phyloP scores from a whole-genome alignment of 768 basidiomycete genomes.

The Serendipita sp. region DNA sequence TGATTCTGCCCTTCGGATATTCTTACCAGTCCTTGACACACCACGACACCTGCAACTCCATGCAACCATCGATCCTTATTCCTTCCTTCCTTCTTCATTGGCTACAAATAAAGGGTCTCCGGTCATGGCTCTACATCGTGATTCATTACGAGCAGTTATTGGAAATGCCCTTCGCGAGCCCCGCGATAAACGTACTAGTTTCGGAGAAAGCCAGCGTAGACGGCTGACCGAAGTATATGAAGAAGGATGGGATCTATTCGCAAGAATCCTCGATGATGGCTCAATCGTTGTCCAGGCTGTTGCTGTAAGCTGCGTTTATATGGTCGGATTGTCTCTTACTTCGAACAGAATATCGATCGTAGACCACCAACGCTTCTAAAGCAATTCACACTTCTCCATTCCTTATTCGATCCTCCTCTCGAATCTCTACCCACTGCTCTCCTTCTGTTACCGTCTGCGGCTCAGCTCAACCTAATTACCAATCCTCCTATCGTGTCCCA shows the following conservation, averaged over 20 bases:
- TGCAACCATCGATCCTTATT: constrained; percentile 54
- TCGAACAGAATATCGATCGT: constrained; percentile 65
- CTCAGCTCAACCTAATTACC: constrained; percentile 44
- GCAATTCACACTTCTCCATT: constrained; percentile 58
- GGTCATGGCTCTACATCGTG: constrained; percentile 57
- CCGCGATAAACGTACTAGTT: constrained; percentile 15
- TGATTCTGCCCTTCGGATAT: constrained; percentile 70
- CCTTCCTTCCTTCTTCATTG: constrained; percentile 34
- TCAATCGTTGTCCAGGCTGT: constrained; percentile 60
- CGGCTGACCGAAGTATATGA: constrained; percentile 47
- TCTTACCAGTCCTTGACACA: constrained; percentile 74
- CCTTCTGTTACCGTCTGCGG: constrained; percentile 36
- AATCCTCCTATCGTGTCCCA: constrained; percentile 51
- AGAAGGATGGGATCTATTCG: constrained; percentile 66
- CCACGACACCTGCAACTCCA: constrained; percentile 77
- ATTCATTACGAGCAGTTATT: constrained; percentile 36
- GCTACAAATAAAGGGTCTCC: constrained; percentile 27
- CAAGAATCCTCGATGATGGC: constrained; percentile 55
- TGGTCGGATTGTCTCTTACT: constrained; percentile 2
- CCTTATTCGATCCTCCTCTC: constrained; percentile 24
- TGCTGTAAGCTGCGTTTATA: constrained; percentile 34
- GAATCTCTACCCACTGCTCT: constrained; percentile 23
- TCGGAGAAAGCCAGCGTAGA: constrained; percentile 32
- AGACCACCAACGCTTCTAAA: constrained; percentile 71
- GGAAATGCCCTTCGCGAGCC: constrained; percentile 23